phyloP scores from a whole-genome alignment of 163 green algal species.

The Chloromonas sp. region DNA sequence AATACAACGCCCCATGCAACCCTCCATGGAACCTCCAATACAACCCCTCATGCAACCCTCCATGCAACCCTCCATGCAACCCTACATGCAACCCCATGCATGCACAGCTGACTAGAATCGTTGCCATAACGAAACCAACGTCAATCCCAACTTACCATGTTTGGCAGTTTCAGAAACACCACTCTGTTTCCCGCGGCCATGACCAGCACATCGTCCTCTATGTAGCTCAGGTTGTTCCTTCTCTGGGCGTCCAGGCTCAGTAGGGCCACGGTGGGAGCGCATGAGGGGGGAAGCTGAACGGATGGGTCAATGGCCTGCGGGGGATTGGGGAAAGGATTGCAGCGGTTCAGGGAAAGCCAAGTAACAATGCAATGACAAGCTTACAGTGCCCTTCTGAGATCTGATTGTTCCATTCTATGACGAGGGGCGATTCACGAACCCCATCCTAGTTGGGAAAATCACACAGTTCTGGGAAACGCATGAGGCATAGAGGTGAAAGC shows the following conservation, averaged over 20 bases:
- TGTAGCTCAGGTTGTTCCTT: constrained; percentile 31
- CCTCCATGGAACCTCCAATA: no score
- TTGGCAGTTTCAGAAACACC: constrained; percentile 38
- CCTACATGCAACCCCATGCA: no score
- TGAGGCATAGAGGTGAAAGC: neutral
- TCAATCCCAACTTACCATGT: constrained; percentile 9
- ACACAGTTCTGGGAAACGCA: neutral
- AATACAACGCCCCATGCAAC: no score
- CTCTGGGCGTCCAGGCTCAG: constrained; percentile 19
- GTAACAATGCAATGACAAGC: neutral
- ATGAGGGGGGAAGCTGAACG: neutral
- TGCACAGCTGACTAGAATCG: no score
- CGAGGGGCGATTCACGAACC: neutral
- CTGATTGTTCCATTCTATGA: no score
- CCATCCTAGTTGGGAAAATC: neutral
- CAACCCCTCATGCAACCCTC: no score
- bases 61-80: no score
- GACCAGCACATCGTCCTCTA: constrained; percentile 39
- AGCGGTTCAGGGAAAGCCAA: neutral
- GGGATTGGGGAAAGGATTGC: neutral
- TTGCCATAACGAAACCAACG: neutral
- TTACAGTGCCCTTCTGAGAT: neutral
- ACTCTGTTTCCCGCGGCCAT: constrained; percentile 29
- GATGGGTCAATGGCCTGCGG: neutral
- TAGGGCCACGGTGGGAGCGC: neutral